Conservation (phyloP, 2,329 filamentous ascomycete species). For the Knoxdaviesia capensis region DNA sequence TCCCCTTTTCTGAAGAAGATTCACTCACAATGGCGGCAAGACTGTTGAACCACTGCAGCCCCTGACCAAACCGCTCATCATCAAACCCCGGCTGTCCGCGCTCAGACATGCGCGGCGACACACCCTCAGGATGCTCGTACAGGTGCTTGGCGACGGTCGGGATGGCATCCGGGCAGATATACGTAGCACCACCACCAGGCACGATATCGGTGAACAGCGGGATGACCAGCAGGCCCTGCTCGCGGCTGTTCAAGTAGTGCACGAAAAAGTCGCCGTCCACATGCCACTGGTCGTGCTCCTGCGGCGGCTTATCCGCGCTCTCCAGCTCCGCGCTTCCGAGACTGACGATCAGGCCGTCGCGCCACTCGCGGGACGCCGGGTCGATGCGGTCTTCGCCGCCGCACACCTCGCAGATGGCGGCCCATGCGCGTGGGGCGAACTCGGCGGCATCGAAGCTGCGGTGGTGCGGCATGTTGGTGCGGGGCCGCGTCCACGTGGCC, state of each 20-base stretch:
- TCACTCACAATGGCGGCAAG: constrained; percentile 11
- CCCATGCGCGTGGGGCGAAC: constrained; percentile 46
- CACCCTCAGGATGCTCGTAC: constrained; percentile 41
- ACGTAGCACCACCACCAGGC: constrained; percentile 40
- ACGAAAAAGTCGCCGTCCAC: constrained; percentile 55
- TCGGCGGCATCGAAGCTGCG: constrained; percentile 27
- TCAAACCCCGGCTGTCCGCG: constrained; percentile 26
- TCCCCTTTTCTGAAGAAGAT: too few species aligned
- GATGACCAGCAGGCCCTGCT: constrained; percentile 49
- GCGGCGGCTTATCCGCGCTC: constrained; percentile 26
- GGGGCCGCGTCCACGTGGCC: constrained; percentile 40
- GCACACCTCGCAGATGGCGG: constrained; percentile 43
- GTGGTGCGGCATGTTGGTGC: constrained; percentile 45
- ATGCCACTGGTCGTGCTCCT: constrained; percentile 39
- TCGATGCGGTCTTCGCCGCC: constrained; percentile 37
- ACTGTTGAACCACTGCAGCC: constrained; percentile 23
- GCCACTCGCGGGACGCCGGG: constrained; percentile 32
- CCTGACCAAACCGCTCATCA: constrained; percentile 13
- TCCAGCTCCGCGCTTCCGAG: constrained; percentile 35
- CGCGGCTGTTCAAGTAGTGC: constrained; percentile 49
- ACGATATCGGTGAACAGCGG: constrained; percentile 45
- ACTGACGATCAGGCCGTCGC: constrained; percentile 50
- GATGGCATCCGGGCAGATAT: constrained; percentile 41
- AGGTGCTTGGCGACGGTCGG: constrained; percentile 34
- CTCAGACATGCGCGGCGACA: constrained; percentile 43